phyloP scores from a whole-genome alignment of 352 stramenopile genomes.

The Phytopythium mirpurense region DNA sequence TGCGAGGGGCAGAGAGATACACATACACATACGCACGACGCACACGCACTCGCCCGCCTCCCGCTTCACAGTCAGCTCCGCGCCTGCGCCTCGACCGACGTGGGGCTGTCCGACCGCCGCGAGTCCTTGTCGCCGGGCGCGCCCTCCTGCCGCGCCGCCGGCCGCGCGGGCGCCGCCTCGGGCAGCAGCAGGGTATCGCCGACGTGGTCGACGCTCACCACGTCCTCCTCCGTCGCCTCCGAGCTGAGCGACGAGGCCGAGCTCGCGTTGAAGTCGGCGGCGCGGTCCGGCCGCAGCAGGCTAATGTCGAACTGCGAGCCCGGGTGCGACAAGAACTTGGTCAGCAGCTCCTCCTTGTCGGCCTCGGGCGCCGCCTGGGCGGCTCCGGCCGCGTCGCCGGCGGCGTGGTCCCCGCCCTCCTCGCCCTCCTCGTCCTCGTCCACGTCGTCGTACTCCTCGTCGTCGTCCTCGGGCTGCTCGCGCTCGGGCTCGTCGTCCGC shows the following conservation, averaged over 20 bases:
- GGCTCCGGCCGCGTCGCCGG: too few relatives aligned
- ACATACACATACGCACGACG: background rate
- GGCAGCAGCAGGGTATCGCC: constrained; percentile 18
- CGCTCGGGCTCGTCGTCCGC: constrained; percentile 30
- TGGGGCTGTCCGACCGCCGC: constrained; percentile 1
- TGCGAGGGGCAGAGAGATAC: background rate
- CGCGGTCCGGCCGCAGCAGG: constrained; percentile 56
- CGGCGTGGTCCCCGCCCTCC: constrained; percentile 1
- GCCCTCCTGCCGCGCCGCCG: constrained; percentile 2
- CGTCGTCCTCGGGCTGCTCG: constrained; percentile 35
- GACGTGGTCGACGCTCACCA: constrained; percentile 23
- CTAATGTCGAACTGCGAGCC: constrained; percentile 76
- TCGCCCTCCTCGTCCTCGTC: constrained; percentile 14
- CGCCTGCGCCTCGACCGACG: constrained; percentile 1
- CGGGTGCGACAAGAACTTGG: constrained; percentile 36
- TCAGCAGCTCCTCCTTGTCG: constrained; percentile 26
- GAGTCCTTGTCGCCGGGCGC: constrained; percentile 13
- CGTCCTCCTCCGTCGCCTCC: constrained; percentile 19
- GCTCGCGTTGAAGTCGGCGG: constrained; percentile 60
- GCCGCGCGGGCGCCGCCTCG: background rate
- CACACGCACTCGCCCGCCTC: background rate
- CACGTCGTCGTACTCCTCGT: constrained; percentile 25
- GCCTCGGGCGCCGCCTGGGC: constrained; percentile 11
- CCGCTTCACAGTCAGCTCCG: background rate
- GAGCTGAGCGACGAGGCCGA: constrained; percentile 53